Base-by-base conservation (phyloP, 768 basidiomycete species). In the Pleurotus giganteus region DNA sequence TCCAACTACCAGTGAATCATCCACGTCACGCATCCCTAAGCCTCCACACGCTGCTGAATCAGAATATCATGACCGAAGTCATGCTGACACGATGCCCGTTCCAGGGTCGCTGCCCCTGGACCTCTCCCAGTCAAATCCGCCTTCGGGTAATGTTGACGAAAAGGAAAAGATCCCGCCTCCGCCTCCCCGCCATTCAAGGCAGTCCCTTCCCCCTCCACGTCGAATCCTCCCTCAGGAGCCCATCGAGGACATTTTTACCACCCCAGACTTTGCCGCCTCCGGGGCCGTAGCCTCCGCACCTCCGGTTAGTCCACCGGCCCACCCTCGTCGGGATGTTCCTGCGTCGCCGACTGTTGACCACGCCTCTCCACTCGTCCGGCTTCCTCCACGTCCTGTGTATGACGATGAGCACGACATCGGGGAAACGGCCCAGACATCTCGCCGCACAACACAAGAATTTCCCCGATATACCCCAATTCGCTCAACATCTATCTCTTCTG, bases 151-250 rank as follows among this genome's bases (percentile, higher is more conserved):
- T 19, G 26, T 19, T 2, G 19, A 51, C 9, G 27, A 26, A 12
- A 45, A 6, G 37, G 23, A 21, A 43, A 39, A 17, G 15, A 28
- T 7, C n/a, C 47, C 13, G 37, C 42, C 8, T 26, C 36, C 3
- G 15, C 52, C n/a, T 34, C 50, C 27, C 32, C 56, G 11, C 29
- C 59, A 8, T 49, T 57, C 27, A 36, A 59, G 47, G 57, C 59
- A 12, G 28, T 61, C 24, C 54, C 57, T 56, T 23, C 62, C 65
- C 53, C 66, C 67, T 4, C 65, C 61, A 26, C 61, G 58, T 24
- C 56, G 57, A 3, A 28, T 60, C 19, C 23, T 60, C 12, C 57
- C 49, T 15, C 50, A 57, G 27, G 27, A 47, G 4, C 50, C 51
- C 8, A 54, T 54, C n/a, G 29, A 49, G 17, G 52, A 56, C 37